These are phyloP conservation scores for Fusarium sp. DNA, from an alignment of 2,329 filamentous ascomycete species.

Conservation along the genomic window DNA sequence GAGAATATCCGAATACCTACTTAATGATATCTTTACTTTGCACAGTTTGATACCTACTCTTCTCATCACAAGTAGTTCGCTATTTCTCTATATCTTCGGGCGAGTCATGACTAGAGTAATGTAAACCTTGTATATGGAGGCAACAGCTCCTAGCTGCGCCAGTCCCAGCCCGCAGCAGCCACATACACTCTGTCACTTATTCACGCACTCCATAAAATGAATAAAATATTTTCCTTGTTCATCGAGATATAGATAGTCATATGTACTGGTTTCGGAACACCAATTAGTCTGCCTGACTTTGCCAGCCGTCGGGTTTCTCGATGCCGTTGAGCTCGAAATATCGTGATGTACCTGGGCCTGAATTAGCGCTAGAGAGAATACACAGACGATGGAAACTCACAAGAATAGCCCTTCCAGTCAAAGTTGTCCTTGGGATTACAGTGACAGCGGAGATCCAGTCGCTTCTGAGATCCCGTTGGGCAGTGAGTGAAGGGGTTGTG, in stretches of 20 bases:
- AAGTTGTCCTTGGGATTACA: slow-evolving; percentile 98
- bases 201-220: neutral
- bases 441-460: slow-evolving; percentile 87
- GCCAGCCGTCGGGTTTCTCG: slow-evolving; percentile 82
- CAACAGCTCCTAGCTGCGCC: neutral
- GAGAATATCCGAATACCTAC: neutral
- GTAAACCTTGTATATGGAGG: neutral
- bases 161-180: neutral
- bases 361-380: neutral
- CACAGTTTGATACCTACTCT: neutral
- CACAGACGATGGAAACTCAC: slow-evolving; percentile 62
- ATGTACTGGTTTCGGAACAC: neutral
- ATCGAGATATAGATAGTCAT: accelerated
- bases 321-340: slow-evolving; percentile 87
- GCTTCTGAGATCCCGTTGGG: slow-evolving; percentile 86
- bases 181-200: neutral
- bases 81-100: neutral
- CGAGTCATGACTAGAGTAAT: too few species aligned
- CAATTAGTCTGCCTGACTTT: neutral
- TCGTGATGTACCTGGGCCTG: slow-evolving; percentile 68
- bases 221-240: neutral
- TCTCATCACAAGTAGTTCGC: neutral
- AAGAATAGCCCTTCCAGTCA: slow-evolving; percentile 99
- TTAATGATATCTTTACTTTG: neutral
- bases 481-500: slow-evolving; percentile 99